Base-by-base conservation (phyloP, 768 basidiomycete genomes). In the Flagelloscypha sp. region DNA sequence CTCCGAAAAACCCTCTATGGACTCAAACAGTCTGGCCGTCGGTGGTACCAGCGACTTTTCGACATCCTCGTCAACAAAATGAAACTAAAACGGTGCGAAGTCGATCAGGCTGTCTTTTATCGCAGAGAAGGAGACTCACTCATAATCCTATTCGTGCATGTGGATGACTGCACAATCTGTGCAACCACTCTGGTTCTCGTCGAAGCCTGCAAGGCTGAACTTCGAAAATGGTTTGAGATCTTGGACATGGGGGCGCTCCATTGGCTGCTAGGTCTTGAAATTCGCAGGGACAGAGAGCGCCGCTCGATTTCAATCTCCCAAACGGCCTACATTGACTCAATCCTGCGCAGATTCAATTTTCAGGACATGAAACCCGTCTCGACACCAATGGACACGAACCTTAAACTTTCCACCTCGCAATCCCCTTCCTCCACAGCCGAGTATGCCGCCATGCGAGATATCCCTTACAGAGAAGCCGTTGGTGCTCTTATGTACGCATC, bases 1-100 rank as follows among this genome's bases (percentile, higher is more conserved):
- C 53, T 64, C 3, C 12, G n/a, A 4, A 57, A 59, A 38, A 41
- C 52, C 0, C 41, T 65, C 6, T 65, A 65, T 37, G 60, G 63
- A 0, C 53, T 65, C 5, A 58, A 60, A 24, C 63, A 63, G 42
- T 45, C 57, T 5, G 51, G 53, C 5, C 48, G 46, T 7, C 28
- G 42, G n/a, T 65, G 62, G 63, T 48, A 64, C 27, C 13, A 44
- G 41, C 37, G 38, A 28, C 42, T 59, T 19, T 38, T 40, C n/a
- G 38, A 36, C 9, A 27, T 31, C 8, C 38, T 60, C 1, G 36
- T 48, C 30, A 42, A 48, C 9, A 27, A 1, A 19, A 5, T 41
- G 2, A 29, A 36, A 2, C 21, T 41, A 3, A 38, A n/a, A 2
- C 24, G 35, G 2, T 27, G 33, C 15, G 40, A 48, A 9, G 42